Base-by-base conservation (phyloP, 495 filamentous ascomycete genomes). In the Hyaloscypha bicolor region DNA sequence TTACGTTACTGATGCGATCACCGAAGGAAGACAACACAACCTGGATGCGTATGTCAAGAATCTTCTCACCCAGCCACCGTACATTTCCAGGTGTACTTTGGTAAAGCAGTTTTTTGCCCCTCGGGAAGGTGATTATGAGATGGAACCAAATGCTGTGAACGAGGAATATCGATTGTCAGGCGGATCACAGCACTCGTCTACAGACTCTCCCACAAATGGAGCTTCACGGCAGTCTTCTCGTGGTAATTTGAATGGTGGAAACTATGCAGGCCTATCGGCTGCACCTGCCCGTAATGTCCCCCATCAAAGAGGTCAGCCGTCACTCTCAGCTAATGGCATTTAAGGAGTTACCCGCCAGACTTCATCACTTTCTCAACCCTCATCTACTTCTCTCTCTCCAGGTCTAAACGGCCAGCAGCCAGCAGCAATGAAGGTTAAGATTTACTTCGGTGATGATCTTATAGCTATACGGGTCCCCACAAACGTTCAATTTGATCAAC, bases 1-100 rank as follows among this genome's bases (percentile, higher is more conserved):
- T 64, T 96, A 96, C 78, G 96, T 99, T 61, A 99, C 96, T 19
- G 96, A 97, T 74, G 92, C 92, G 8, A 97, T 99, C 72, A 96
- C 93, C 45, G 93, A 97, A 69, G 95, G 93, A 35, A 88, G 95
- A 58, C 88, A 93, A 56, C 90, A 93, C 70, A 96, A 94, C 75
- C 81, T 99, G 14, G 93, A 99, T 74, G 90, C 93, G 64, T 99
- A 99, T 69, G 92, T 99, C 71, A 94, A 94, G 77, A 93, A 93
- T 68, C 86, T 99, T 9, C 80, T 99, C 3, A 83, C 87, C 35
- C 90, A 97, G 78, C 89, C 93, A 9, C 79, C 87, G 5, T 90
- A 97, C 72, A 97, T 99, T 62, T 85, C 93, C 5, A 86, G 86
- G 62, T 93, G 92, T 76, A 85, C 84, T 45, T 79, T 98, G 21